These are phyloP conservation scores for Calonectria naviculata DNA, from an alignment of 2,329 filamentous ascomycete genomes.

Conservation along the genomic window DNA sequence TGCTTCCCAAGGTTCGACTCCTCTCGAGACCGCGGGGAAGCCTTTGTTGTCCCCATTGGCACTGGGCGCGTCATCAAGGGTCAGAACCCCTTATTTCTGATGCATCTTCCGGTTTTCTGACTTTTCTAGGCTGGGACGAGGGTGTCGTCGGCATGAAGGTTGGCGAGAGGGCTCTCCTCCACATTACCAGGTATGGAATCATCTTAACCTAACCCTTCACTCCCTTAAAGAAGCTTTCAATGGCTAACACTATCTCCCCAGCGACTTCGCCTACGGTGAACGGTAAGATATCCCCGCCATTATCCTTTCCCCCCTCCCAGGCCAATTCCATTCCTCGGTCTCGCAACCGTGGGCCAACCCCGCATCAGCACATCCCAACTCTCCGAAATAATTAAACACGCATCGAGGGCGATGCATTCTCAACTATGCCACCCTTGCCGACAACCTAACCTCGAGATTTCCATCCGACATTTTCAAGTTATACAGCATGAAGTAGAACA, in stretches of 20 bases:
- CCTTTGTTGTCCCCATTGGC: constrained; percentile 84
- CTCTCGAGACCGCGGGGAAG: constrained; percentile 76
- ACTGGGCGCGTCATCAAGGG: constrained; percentile 88
- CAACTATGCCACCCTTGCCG: not conserved
- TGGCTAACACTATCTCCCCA: constrained; percentile 43
- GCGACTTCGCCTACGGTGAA: constrained; percentile 74
- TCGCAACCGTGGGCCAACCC: constrained; percentile 52
- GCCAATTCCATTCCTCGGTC: constrained; percentile 47
- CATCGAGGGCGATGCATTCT: not conserved
- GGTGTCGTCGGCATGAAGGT: constrained; percentile 87
- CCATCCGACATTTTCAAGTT: no score
- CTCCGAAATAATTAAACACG: not conserved
- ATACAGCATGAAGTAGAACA: not conserved
- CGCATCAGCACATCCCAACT: not conserved
- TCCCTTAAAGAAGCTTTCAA: no score
- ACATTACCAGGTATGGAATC: constrained; percentile 68
- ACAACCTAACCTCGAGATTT: no score
- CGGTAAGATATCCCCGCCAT: constrained; percentile 56
- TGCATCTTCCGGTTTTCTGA: not conserved
- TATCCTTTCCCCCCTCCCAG: not conserved
- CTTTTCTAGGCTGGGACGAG: constrained; percentile 79
- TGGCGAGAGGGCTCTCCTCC: constrained; percentile 89
- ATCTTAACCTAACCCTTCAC: not conserved
- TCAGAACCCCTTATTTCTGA: constrained; percentile 48
- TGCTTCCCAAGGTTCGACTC: constrained; percentile 82